Evolutionary conservation across 2,329 filamentous ascomycete genomes (phyloP).

Genomic region (Byssothecium circinans): DNA sequence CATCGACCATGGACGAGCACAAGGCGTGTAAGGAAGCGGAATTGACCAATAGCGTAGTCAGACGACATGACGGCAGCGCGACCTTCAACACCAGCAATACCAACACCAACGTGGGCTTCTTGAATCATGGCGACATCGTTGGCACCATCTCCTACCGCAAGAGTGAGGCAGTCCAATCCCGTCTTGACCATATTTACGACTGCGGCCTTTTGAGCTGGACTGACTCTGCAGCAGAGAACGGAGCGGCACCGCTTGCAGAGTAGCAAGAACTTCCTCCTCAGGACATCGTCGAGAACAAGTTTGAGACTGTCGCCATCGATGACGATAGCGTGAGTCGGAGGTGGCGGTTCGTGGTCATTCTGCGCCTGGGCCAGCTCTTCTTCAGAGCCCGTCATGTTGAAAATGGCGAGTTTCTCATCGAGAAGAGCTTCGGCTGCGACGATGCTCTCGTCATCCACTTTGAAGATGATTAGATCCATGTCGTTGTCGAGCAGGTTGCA

Average conservation of each 20-base stretch:
- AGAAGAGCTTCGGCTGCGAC: slow-evolving; percentile 69
- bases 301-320: slow-evolving; percentile 94
- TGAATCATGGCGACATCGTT: slow-evolving; percentile 96
- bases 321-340: slow-evolving; percentile 85
- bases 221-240: slow-evolving; percentile 95
- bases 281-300: slow-evolving; percentile 75
- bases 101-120: slow-evolving; percentile 84
- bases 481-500: slow-evolving; percentile 97
- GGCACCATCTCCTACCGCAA: slow-evolving; percentile 85
- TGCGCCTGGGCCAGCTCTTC: slow-evolving; percentile 79
- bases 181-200: slow-evolving; percentile 95
- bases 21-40: slow-evolving; percentile 78
- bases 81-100: slow-evolving; percentile 84
- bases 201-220: slow-evolving; percentile 94
- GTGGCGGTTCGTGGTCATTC: slow-evolving; percentile 82
- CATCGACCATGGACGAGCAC: slow-evolving; percentile 80
- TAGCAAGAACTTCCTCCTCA: slow-evolving; percentile 91
- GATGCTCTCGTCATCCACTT: slow-evolving; percentile 74
- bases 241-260: slow-evolving; percentile 97
- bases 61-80: slow-evolving; percentile 82
- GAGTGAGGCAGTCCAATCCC: slow-evolving; percentile 92
- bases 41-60: slow-evolving; percentile 87
- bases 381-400: slow-evolving; percentile 80
- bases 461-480: slow-evolving; percentile 93
- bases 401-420: slow-evolving; percentile 70